A percentile compares a stretch with the other conserved stretches of the same genome.
Conservation (phyloP, 306 rosid species). For the Psophocarpus tetragonolobus region DNA sequence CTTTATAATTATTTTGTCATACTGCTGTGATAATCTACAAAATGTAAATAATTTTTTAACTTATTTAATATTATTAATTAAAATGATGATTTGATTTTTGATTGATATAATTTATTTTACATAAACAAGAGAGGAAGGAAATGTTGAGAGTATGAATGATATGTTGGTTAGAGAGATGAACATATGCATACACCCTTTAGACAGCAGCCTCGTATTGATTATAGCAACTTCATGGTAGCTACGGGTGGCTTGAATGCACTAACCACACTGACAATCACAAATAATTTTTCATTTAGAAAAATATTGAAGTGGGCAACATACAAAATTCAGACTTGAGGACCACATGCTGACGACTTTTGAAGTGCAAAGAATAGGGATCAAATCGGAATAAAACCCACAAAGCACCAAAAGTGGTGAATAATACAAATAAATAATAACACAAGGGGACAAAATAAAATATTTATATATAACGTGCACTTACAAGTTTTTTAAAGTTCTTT, state of each 20-base stretch:
- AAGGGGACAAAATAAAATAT: background rate
- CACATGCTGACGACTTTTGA: background rate
- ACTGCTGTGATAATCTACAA: too few species aligned
- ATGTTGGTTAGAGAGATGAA: too few species aligned
- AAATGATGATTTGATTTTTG: too few species aligned
- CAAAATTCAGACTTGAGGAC: background rate
- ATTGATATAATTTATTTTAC: too few species aligned
- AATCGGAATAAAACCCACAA: constrained; percentile 11
- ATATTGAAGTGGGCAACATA: too few species aligned
- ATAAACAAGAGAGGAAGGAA: too few species aligned
- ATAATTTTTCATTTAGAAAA: background rate
- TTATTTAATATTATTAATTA: too few species aligned
- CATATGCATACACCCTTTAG: too few species aligned
- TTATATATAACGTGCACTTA: background rate
- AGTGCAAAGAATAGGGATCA: background rate
- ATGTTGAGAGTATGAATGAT: too few species aligned
- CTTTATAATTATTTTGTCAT: too few species aligned
- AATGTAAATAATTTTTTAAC: too few species aligned
- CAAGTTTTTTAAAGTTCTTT: background rate
- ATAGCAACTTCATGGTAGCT: background rate
- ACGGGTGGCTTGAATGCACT: constrained; percentile 5
- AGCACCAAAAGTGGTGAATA: background rate
- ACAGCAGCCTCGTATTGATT: constrained; percentile 25
- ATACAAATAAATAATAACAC: background rate
- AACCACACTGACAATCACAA: background rate